A percentile compares a stretch with the other conserved stretches of the same genome.
Conservation (phyloP, 2,329 filamentous ascomycete genomes). For the Botrytis byssoidea region DNA sequence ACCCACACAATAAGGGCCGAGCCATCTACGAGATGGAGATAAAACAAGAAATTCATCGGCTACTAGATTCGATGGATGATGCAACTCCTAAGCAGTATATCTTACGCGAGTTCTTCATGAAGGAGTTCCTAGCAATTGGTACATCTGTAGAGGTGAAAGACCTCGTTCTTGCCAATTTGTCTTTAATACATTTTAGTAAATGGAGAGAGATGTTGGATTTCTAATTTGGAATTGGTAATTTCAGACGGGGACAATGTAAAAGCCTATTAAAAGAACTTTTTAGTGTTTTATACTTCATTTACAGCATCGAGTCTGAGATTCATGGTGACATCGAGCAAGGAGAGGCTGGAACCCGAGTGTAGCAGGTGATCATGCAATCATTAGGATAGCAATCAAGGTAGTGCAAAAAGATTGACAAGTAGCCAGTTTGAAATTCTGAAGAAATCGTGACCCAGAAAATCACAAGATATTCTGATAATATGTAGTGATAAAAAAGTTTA, state of each 20-base stretch:
- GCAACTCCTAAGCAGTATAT: background rate
- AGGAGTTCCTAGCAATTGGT: background rate
- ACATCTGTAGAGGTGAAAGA: background rate
- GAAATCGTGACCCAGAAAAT: background rate
- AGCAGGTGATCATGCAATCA: background rate
- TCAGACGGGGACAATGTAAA: accelerated
- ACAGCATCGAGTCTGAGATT: too few species aligned
- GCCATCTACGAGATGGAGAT: background rate
- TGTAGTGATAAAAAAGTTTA: background rate
- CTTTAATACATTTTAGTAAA: background rate
- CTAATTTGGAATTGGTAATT: background rate
- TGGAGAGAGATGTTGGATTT: background rate
- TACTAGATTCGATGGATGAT: background rate
- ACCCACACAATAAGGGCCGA: background rate
- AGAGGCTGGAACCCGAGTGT: background rate
- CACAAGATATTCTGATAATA: background rate
- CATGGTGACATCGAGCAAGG: too few species aligned
- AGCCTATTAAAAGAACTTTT: background rate
- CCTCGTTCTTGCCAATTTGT: background rate
- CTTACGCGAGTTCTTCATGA: too few species aligned
- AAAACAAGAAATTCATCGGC: background rate
- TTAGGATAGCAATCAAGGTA: background rate
- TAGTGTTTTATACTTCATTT: background rate
- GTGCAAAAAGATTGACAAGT: background rate
- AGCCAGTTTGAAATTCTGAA: background rate